Percentiles rank a stretch among this genome's conserved stretches.
Conservation (phyloP, 1,284 basidiomycete species). For the Melanopsichium pennsylvanicum region DNA sequence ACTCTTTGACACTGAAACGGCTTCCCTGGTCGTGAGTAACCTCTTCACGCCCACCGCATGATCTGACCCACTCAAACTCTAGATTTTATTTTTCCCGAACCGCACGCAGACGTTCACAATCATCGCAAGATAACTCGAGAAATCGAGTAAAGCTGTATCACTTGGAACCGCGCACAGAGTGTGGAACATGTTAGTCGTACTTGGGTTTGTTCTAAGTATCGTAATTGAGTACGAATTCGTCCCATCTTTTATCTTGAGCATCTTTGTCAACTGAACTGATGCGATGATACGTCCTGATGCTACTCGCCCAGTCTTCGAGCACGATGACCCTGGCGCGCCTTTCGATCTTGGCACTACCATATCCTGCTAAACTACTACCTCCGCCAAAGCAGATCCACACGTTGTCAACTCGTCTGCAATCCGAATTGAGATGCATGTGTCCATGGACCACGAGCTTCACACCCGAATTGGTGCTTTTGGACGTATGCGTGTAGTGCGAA, state of each 20-base stretch:
- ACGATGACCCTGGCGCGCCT: conserved; percentile 46
- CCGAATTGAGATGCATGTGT: conserved; percentile 70
- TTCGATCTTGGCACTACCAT: conserved; percentile 33
- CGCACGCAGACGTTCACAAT: too few species aligned
- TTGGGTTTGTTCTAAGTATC: too few species aligned
- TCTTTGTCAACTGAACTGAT: conserved; percentile 68
- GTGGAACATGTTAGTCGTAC: too few species aligned
- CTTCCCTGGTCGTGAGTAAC: conserved; percentile 5
- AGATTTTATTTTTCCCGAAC: too few species aligned
- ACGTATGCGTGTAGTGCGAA: not conserved
- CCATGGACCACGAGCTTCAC: conserved; percentile 52
- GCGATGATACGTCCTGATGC: conserved; percentile 86
- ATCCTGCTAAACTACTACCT: conserved; percentile 69
- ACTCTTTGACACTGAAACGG: conserved; percentile 12
- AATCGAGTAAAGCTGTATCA: too few species aligned
- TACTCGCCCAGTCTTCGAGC: conserved; percentile 79
- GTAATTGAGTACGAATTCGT: conserved; percentile 31
- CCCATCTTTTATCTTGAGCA: conserved; percentile 5
- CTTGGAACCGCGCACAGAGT: too few species aligned
- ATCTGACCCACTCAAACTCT: too few species aligned
- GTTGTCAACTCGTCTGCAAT: conserved; percentile 81
- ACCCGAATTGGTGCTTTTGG: too few species aligned
- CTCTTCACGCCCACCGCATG: conserved; percentile 22
- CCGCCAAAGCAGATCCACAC: conserved; percentile 96
- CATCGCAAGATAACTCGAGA: not conserved